These are phyloP conservation scores for Sphaerulina musiva DNA, from an alignment of 2,329 filamentous ascomycete genomes.

Conservation along the genomic window DNA sequence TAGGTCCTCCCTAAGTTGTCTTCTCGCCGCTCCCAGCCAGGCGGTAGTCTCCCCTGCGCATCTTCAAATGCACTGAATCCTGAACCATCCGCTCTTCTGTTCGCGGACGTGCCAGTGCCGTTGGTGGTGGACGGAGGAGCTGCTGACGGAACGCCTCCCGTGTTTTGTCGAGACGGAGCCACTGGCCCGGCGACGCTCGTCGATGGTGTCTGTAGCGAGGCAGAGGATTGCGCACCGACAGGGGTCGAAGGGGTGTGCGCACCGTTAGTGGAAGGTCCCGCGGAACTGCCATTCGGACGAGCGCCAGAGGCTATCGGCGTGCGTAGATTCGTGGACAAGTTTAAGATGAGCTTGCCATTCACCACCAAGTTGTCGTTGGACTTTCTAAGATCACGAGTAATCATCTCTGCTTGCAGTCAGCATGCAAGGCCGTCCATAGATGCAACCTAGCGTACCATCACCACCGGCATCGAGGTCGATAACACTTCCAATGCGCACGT, in stretches of 20 bases:
- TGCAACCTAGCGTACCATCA: conserved; percentile 61
- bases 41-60: conserved; percentile 82
- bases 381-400: conserved; percentile 93
- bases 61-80: conserved; percentile 89
- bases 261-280: conserved; percentile 35
- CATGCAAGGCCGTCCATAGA: conserved; percentile 1
- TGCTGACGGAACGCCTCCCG: conserved; percentile 12
- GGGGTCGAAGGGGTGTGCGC: conserved; percentile 36
- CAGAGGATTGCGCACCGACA: conserved; percentile 35
- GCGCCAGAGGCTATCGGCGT: conserved; percentile 55
- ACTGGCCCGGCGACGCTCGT: conserved; percentile 25
- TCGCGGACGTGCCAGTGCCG: conserved; percentile 17
- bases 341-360: conserved; percentile 94
- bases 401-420: conserved; percentile 63
- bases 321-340: conserved; percentile 83
- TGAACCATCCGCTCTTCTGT: conserved; percentile 38
- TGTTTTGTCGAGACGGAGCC: conserved; percentile 23
- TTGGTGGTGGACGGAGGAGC: conserved; percentile 6
- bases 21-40: conserved; percentile 92
- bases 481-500: conserved; percentile 88
- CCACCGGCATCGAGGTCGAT: conserved; percentile 84
- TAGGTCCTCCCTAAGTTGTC: conserved; percentile 94
- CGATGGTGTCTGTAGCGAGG: conserved; percentile 30
- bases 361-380: conserved; percentile 97
- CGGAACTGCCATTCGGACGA: conserved; percentile 38